These are phyloP conservation scores for Tanacetum coccineum DNA, from an alignment of 129 eudicot genomes.

Conservation along the genomic window DNA sequence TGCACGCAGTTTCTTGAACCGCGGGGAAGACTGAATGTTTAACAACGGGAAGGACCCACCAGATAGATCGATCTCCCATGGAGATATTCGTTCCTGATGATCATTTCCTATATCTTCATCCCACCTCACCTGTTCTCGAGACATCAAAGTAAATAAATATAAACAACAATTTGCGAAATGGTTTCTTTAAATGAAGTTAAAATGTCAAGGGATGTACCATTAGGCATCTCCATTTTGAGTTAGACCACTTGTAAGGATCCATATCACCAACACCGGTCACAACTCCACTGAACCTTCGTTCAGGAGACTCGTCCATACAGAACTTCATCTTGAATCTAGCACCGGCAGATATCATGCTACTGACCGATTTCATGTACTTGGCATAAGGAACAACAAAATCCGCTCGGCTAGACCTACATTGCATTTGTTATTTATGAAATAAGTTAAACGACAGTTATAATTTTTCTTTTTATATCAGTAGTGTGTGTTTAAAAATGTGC, in stretches of 20 bases:
- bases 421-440: neutral
- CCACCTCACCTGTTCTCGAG: slow-evolving; percentile 77
- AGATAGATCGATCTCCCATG: slow-evolving; percentile 90
- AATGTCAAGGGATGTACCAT: slow-evolving; percentile 40
- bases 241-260: slow-evolving; percentile 82
- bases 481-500: neutral
- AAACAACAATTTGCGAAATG: neutral
- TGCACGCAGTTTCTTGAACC: slow-evolving; percentile 75
- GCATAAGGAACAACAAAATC: slow-evolving; percentile 74
- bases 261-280: slow-evolving; percentile 72
- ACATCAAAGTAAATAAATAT: slow-evolving; percentile 7
- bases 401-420: slow-evolving; percentile 77
- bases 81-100: slow-evolving; percentile 84
- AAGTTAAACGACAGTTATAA: neutral
- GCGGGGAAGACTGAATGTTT: slow-evolving; percentile 74
- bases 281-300: slow-evolving; percentile 87
- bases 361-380: slow-evolving; percentile 53
- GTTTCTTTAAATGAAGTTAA: neutral
- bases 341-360: slow-evolving; percentile 50
- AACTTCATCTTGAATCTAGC: slow-evolving; percentile 80
- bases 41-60: slow-evolving; percentile 53
- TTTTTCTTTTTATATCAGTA: neutral
- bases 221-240: slow-evolving; percentile 92
- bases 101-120: slow-evolving; percentile 65
- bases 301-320: slow-evolving; percentile 89